These are phyloP conservation scores for Microstegium vimineum DNA, from an alignment of 176 grass and related monocot genomes.

Conservation along the genomic window DNA sequence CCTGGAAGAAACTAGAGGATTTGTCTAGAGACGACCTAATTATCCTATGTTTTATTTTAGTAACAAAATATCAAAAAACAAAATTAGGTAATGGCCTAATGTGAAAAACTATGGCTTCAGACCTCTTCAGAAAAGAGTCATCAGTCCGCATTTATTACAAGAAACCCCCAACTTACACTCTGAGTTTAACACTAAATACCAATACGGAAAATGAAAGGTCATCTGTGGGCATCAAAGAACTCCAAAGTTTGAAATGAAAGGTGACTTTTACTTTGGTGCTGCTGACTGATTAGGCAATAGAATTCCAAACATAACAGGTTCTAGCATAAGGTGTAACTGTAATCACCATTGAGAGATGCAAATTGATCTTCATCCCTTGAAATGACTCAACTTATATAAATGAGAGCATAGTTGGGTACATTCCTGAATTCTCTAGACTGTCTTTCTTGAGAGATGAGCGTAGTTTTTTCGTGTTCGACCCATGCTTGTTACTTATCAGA, in stretches of 20 bases:
- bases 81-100: neutral
- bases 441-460: neutral
- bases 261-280: neutral
- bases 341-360: neutral
- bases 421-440: neutral
- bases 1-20: neutral
- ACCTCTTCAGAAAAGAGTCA: neutral
- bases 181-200: neutral
- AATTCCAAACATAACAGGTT: neutral
- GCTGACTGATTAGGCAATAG: neutral
- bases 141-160: neutral
- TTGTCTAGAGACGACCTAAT: neutral
- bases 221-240: too few relatives aligned
- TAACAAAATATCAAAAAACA: neutral
- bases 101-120: neutral
- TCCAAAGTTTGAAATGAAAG: neutral
- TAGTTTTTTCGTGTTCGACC: neutral
- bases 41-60: neutral
- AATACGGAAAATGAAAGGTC: too few relatives aligned
- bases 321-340: neutral
- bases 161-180: neutral
- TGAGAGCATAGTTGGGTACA: neutral
- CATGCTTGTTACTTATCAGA: neutral
- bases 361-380: neutral
- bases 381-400: constrained; percentile 2